These are phyloP conservation scores for Phytophthora boehmeriae DNA, from an alignment of 352 stramenopile genomes.

Conservation along the genomic window DNA sequence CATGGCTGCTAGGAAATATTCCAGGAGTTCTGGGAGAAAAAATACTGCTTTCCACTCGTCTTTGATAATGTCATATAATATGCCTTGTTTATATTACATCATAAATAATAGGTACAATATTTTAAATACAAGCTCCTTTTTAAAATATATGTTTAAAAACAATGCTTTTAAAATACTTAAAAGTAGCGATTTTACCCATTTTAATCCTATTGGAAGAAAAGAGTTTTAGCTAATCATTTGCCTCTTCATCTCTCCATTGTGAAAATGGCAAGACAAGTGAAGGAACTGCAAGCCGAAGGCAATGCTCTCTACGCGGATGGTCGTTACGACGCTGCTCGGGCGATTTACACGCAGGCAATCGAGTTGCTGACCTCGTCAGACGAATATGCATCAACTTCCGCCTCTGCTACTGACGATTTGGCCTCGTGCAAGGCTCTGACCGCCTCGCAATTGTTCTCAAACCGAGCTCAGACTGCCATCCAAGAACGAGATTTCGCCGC, in stretches of 20 bases:
- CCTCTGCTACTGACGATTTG: background rate
- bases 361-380: constrained; percentile 21
- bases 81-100: too few relatives aligned
- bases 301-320: constrained; percentile 62
- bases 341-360: constrained; percentile 56
- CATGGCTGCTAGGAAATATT: too few relatives aligned
- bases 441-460: constrained; percentile 57
- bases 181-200: too few relatives aligned
- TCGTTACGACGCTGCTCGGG: constrained; percentile 61
- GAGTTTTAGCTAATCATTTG: too few relatives aligned
- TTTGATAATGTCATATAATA: too few relatives aligned
- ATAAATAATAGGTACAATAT: too few relatives aligned
- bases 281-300: constrained; percentile 46
- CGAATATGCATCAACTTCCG: constrained; percentile 5
- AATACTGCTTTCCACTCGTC: too few relatives aligned
- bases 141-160: too few relatives aligned
- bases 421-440: constrained; percentile 25
- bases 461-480: constrained; percentile 71
- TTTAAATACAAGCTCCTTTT: too few relatives aligned
- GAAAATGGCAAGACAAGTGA: constrained; percentile 33
- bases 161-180: too few relatives aligned
- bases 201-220: too few relatives aligned
- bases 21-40: too few relatives aligned
- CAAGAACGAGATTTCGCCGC: constrained; percentile 77
- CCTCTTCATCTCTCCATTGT: constrained; percentile 12